Conservation (phyloP, 176 grass and related monocot species). For the Triticum dicoccoides region DNA sequence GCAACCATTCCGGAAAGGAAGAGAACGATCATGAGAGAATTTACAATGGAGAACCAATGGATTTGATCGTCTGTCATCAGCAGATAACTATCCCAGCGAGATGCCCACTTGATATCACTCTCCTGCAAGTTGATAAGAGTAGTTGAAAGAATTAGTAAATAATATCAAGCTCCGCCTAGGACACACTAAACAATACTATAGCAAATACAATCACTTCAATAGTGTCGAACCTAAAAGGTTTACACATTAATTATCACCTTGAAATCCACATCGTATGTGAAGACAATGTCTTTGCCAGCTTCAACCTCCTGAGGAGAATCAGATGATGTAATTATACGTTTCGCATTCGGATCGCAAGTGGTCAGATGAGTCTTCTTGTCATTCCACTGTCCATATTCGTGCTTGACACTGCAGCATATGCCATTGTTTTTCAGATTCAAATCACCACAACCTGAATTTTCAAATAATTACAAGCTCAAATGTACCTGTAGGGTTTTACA, state of each 20-base stretch:
- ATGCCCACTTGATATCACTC: constrained; percentile 95
- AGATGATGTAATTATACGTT: constrained; percentile 60
- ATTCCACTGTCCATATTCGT: constrained; percentile 74
- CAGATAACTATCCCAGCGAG: constrained; percentile 87
- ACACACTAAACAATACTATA: not conserved
- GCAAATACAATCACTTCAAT: not conserved
- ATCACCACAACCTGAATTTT: not conserved
- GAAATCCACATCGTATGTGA: constrained; percentile 80
- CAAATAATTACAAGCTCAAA: constrained; percentile 11
- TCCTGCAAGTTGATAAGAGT: constrained; percentile 48
- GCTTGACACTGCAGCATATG: constrained; percentile 66
- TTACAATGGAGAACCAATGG: constrained; percentile 96
- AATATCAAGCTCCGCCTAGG: not conserved
- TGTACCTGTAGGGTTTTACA: constrained; percentile 77
- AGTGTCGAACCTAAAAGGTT: not conserved
- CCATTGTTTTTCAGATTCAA: constrained; percentile 6
- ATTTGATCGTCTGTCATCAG: constrained; percentile 94
- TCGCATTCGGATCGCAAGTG: constrained; percentile 83
- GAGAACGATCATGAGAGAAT: constrained; percentile 93
- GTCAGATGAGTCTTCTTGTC: constrained; percentile 65
- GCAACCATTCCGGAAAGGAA: constrained; percentile 97
- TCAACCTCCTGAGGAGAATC: constrained; percentile 83
- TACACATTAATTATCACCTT: constrained; percentile 43
- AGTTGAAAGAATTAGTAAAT: constrained; percentile 24
- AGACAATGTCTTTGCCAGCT: constrained; percentile 77